Conservation (phyloP, 768 basidiomycete genomes). For the Rhodotorula kratochvilovae region DNA sequence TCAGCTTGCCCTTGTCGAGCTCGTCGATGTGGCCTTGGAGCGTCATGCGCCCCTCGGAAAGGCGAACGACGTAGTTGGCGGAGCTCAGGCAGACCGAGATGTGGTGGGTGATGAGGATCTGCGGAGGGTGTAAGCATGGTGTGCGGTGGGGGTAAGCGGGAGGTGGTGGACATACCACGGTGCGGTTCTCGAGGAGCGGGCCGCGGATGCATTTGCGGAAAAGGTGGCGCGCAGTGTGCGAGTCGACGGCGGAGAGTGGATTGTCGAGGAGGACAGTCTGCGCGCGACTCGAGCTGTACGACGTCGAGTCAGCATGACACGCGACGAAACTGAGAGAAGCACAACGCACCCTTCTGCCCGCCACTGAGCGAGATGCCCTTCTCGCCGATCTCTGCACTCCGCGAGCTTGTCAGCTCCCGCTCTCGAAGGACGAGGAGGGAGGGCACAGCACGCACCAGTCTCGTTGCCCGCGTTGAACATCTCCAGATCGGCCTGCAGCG, state of each 20-base stretch:
- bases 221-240: slow-evolving; percentile 66
- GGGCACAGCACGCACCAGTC: slow-evolving; percentile 49
- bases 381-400: slow-evolving; percentile 39
- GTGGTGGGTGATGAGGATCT: slow-evolving; percentile 42
- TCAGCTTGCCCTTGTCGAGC: too few relatives aligned
- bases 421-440: background rate
- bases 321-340: background rate
- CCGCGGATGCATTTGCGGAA: slow-evolving; percentile 59
- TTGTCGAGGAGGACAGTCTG: slow-evolving; percentile 47
- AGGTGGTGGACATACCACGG: slow-evolving; percentile 61
- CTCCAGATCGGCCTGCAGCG: slow-evolving; percentile 65
- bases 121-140: slow-evolving; percentile 74
- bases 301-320: too few relatives aligned
- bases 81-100: slow-evolving; percentile 35
- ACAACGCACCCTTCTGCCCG: slow-evolving; percentile 26
- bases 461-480: slow-evolving; percentile 70
- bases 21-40: slow-evolving; percentile 32
- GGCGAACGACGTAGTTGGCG: slow-evolving; percentile 36
- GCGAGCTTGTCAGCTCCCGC: background rate
- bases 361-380: slow-evolving; percentile 38
- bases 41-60: slow-evolving; percentile 34
- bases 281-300: slow-evolving; percentile 51
- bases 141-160: slow-evolving; percentile 89
- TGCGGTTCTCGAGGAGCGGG: slow-evolving; percentile 68
- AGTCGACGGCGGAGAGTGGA: slow-evolving; percentile 46